These are phyloP conservation scores for Backusella mclennaniae DNA, from an alignment of 192 early-diverging fungal species.

Conservation along the genomic window DNA sequence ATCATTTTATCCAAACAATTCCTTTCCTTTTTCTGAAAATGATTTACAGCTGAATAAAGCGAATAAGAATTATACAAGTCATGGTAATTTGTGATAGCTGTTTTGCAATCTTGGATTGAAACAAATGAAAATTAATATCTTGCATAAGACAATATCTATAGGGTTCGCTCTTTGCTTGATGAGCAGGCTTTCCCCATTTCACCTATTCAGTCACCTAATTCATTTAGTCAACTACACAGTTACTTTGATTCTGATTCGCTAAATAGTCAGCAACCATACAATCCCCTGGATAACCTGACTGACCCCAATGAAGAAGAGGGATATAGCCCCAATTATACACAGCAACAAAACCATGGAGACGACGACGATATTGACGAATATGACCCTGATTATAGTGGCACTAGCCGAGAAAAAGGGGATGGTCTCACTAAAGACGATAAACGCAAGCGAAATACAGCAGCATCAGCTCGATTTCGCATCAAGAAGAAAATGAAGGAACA, in stretches of 20 bases:
- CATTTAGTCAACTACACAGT: not conserved
- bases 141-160: not conserved
- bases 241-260: not conserved
- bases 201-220: not conserved
- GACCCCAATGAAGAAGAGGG: not conserved
- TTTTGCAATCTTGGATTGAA: not conserved
- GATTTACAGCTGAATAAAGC: not conserved
- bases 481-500: conserved; percentile 93
- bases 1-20: not conserved
- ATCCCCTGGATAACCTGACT: not conserved
- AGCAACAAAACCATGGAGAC: not conserved
- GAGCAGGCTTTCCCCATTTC: not conserved
- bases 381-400: not conserved
- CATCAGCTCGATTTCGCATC: conserved; percentile 89
- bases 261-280: not conserved
- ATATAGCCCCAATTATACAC: not conserved
- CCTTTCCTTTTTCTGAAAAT: not conserved
- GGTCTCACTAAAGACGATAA: conserved; percentile 68
- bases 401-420: not conserved
- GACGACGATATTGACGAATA: not conserved
- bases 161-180: not conserved
- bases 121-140: not conserved
- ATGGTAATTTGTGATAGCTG: not conserved
- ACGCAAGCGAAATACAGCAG: conserved; percentile 89
- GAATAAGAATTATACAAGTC: not conserved